Conservation (phyloP, 768 basidiomycete genomes). For the Asterophora lycoperdoides region DNA sequence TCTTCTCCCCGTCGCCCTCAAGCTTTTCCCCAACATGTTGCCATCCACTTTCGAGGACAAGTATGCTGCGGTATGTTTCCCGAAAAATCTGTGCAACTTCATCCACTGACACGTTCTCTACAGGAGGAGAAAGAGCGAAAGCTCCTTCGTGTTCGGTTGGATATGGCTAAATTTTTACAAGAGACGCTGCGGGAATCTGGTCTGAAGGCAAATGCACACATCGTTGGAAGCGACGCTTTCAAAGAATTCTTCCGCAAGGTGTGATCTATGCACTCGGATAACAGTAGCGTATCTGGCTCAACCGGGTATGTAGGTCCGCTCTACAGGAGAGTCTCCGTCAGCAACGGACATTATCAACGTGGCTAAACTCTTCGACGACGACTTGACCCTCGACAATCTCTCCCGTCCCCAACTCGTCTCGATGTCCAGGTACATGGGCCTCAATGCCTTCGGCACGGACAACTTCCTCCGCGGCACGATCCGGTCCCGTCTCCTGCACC, state of each 20-base stretch:
- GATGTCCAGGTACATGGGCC: conserved; percentile 96
- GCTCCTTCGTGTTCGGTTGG: conserved; percentile 86
- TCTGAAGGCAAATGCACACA: conserved; percentile 87
- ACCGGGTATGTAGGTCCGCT: conserved; percentile 59
- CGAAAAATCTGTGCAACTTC: neutral
- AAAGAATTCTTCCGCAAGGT: conserved; percentile 99
- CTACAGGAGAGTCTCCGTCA: conserved; percentile 92
- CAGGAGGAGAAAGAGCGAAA: conserved; percentile 98
- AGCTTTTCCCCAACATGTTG: conserved; percentile 98
- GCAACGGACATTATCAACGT: conserved; percentile 87
- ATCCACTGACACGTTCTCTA: neutral
- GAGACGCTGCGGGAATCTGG: conserved; percentile 95
- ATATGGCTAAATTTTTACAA: conserved; percentile 99
- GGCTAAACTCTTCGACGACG: conserved; percentile 95
- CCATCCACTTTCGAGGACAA: conserved; percentile 99
- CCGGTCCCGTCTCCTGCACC: conserved; percentile 72
- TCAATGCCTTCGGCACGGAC: conserved; percentile 98
- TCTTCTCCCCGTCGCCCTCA: conserved; percentile 90
- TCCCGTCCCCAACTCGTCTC: conserved; percentile 97
- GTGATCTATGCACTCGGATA: conserved; percentile 3
- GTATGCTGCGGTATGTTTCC: conserved; percentile 67
- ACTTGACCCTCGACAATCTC: conserved; percentile 95
- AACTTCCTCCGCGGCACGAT: conserved; percentile 95
- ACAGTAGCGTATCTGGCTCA: neutral
- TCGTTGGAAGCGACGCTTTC: conserved; percentile 92